Conservation (phyloP, 768 basidiomycete species). For the Hygrophoropsis aurantiaca region DNA sequence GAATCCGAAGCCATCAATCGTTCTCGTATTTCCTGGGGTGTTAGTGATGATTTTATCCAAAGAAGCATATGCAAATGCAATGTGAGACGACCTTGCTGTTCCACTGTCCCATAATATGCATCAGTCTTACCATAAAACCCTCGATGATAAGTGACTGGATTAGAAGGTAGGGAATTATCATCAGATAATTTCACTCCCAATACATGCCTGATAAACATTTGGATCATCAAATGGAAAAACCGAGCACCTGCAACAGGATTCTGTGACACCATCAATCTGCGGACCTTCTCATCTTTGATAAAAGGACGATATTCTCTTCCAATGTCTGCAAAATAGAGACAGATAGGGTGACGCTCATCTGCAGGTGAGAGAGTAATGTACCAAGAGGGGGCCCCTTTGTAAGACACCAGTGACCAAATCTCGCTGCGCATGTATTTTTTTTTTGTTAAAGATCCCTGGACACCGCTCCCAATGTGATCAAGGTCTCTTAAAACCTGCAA, state of each 20-base stretch:
- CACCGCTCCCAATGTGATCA: constrained; percentile 23
- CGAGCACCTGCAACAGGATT: constrained; percentile 32
- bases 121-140: constrained; percentile 17
- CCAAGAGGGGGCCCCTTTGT: constrained; percentile 30
- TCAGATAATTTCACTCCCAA: constrained; percentile 7
- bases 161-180: too few relatives aligned
- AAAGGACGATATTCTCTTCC: constrained; percentile 17
- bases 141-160: too few relatives aligned
- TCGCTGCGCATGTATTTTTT: constrained; percentile 30
- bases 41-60: constrained; percentile 24
- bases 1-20: constrained; percentile 3
- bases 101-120: constrained; percentile 38
- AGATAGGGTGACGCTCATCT: constrained; percentile 32
- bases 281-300: not conserved
- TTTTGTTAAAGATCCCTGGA: constrained; percentile 24
- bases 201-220: constrained; percentile 25
- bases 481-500: constrained; percentile 25
- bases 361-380: constrained; percentile 39
- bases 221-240: constrained; percentile 33
- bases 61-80: constrained; percentile 42
- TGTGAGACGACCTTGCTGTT: constrained; percentile 39
- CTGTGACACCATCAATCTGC: not conserved
- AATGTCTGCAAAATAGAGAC: constrained; percentile 31
- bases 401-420: constrained; percentile 10
- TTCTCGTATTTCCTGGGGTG: constrained; percentile 17